These are phyloP conservation scores for Esteya vermicola DNA, from an alignment of 2,329 filamentous ascomycete species.

Conservation along the genomic window DNA sequence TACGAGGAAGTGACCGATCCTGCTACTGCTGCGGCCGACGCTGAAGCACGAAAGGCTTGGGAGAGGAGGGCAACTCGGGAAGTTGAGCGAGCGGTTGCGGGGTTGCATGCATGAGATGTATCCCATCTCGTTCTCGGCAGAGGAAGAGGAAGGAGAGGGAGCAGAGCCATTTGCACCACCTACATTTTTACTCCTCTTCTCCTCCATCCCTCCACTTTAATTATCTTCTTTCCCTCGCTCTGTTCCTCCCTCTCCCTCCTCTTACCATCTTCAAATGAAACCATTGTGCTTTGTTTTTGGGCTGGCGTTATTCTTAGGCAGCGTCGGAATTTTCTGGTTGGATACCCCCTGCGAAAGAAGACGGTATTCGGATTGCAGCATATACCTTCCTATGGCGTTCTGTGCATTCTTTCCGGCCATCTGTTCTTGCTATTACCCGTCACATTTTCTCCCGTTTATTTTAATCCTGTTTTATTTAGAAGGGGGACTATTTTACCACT, in stretches of 20 bases:
- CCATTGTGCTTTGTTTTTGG: constrained; percentile 3
- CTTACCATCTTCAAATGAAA: background rate
- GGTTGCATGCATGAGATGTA: constrained; percentile 33
- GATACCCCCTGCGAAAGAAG: constrained; percentile 3
- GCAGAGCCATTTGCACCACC: too few relatives aligned
- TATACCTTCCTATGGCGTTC: background rate
- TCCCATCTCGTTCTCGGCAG: too few relatives aligned
- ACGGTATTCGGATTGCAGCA: background rate
- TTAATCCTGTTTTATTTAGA: background rate
- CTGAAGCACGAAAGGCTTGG: constrained; percentile 53
- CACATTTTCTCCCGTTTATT: background rate
- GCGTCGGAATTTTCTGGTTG: constrained; percentile 2
- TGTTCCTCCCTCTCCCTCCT: too few relatives aligned
- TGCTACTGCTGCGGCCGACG: constrained; percentile 45
- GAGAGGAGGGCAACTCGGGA: constrained; percentile 66
- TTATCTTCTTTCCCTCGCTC: too few relatives aligned
- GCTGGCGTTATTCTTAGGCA: constrained; percentile 3
- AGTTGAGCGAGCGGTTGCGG: constrained; percentile 59
- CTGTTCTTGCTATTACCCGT: background rate
- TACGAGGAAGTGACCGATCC: constrained; percentile 55
- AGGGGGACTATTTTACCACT: too few relatives aligned
- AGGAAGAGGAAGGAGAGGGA: constrained; percentile 48
- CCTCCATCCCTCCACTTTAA: too few relatives aligned
- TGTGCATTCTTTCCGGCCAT: too few relatives aligned
- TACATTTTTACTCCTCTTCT: too few relatives aligned